phyloP scores from a whole-genome alignment of 352 stramenopile genomes.

The Phytophthora pinifolia region DNA sequence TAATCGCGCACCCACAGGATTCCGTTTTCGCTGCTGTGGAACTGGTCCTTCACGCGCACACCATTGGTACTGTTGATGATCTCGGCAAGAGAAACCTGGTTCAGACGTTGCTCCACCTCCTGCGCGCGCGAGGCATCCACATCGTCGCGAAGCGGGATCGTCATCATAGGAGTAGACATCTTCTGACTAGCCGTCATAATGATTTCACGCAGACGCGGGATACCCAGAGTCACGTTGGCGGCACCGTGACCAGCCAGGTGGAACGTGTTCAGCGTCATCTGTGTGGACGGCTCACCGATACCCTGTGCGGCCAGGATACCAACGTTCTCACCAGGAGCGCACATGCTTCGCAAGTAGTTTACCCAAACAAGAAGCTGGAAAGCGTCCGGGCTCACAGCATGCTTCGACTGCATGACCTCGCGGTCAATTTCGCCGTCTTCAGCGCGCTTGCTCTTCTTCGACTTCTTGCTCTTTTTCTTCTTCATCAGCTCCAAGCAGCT shows the following conservation, averaged over 20 bases:
- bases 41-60: conserved; percentile 91
- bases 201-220: conserved; percentile 99
- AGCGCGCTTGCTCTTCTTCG: conserved; percentile 61
- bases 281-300: conserved; percentile 99
- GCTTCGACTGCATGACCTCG: conserved; percentile 77
- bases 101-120: conserved; percentile 88
- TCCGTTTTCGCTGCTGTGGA: conserved; percentile 88
- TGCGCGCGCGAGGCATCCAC: conserved; percentile 56
- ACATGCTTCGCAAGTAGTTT: conserved; percentile 97
- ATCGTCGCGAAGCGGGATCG: conserved; percentile 90
- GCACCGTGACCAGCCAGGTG: conserved; percentile 98
- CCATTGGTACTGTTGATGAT: conserved; percentile 92
- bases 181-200: conserved; percentile 99
- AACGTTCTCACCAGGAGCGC: conserved; percentile 97
- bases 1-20: conserved; percentile 97
- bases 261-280: conserved; percentile 99
- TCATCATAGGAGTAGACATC: conserved; percentile 99
- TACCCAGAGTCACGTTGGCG: conserved; percentile 99
- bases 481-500: conserved; percentile 60
- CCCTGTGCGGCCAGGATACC: conserved; percentile 98
- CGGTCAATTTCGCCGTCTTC: conserved; percentile 52
- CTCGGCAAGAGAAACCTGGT: conserved; percentile 92
- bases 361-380: conserved; percentile 96
- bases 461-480: conserved; percentile 76
- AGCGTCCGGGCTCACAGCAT: conserved; percentile 69